Evolutionary conservation across 1,139 yeast genomes (phyloP), one percentile per base, ranked within the genome.

Genomic region (Lodderomyces orthopsilosis): DNA sequence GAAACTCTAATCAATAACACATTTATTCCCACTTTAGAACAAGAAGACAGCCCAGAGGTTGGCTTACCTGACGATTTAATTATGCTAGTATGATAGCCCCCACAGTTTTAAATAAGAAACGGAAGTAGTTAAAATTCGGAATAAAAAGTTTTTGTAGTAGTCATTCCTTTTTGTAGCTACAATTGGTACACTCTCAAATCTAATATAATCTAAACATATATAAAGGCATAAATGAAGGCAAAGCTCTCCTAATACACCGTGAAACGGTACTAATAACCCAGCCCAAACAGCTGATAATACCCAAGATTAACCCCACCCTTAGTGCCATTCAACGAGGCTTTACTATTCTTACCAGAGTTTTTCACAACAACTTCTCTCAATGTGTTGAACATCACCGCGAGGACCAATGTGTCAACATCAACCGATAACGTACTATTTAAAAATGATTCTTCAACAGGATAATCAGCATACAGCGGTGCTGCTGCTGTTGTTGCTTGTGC

Each of bases 331-430:
- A 27, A n/a, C n/a, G 32, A n/a, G 8, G 32, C 32, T 27, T n/a
- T n/a, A n/a, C 15, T n/a, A 8, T 27, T 27, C 37, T 45, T 51
- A 12, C 47, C 56, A 13, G 65, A 49, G 35, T 58, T 58, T 39
- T 66, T 58, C n/a, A 66, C 45, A 1, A 61, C 56, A 13, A 61
- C 54, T 40, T 71, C 76, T 37, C 75, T 56, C 40, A 70, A 48
- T 2, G 72, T 59, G 26, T 65, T 39, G 41, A 67, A 41, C 1
- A 71, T 53, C 38, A 70, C 59, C 13, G 51, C 47, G 21, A 72
- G 46, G 2, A 70, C 73, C 49, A 64, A 51, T 9, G 59, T 52
- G 51, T 71, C 75, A 7, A 52, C 36, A 38, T 65, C 68, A 5
- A 66, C 56, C 7, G 73, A 65, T 17, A 61, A 53, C 0, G 73